Evolutionary conservation across 1,284 basidiomycete genomes (phyloP).

Genomic region (Peniophora sp.): DNA sequence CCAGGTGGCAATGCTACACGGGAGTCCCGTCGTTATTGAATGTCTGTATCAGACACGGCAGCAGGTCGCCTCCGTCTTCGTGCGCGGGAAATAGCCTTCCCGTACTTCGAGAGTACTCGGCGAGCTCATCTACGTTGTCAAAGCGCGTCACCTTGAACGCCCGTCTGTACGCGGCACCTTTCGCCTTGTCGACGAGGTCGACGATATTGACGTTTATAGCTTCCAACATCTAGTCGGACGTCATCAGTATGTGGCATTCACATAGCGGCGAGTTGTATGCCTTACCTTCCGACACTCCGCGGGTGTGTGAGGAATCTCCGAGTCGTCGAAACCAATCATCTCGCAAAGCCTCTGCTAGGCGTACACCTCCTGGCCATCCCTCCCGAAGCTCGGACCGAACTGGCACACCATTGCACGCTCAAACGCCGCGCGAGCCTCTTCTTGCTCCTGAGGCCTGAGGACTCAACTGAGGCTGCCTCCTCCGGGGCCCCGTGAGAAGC

Average conservation of each 20-base stretch:
- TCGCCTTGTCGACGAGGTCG: conserved; percentile 13
- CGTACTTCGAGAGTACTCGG: conserved; percentile 9
- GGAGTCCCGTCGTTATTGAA: too few relatives aligned
- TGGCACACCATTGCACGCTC: conserved; percentile 20
- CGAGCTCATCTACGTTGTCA: conserved; percentile 4
- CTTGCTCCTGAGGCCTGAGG: too few relatives aligned
- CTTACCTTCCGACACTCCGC: conserved; percentile 17
- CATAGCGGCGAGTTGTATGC: too few relatives aligned
- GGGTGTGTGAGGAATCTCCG: conserved; percentile 15
- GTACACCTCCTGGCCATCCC: conserved; percentile 17
- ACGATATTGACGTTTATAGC: conserved; percentile 12
- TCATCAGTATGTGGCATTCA: too few relatives aligned
- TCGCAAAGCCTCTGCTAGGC: conserved; percentile 24
- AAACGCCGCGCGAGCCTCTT: conserved; percentile 9
- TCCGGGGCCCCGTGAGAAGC: too few relatives aligned
- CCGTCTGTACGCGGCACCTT: background rate
- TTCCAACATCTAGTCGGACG: conserved; percentile 15
- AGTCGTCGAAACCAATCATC: conserved; percentile 9
- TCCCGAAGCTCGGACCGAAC: conserved; percentile 25
- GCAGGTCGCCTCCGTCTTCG: conserved; percentile 10
- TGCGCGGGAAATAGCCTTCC: conserved; percentile 13
- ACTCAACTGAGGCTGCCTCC: too few relatives aligned
- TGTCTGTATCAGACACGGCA: conserved; percentile 7
- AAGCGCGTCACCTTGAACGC: background rate
- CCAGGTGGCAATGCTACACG: too few relatives aligned